phyloP scores from a whole-genome alignment of 495 filamentous ascomycete species.

The Penicillium tannophilum region DNA sequence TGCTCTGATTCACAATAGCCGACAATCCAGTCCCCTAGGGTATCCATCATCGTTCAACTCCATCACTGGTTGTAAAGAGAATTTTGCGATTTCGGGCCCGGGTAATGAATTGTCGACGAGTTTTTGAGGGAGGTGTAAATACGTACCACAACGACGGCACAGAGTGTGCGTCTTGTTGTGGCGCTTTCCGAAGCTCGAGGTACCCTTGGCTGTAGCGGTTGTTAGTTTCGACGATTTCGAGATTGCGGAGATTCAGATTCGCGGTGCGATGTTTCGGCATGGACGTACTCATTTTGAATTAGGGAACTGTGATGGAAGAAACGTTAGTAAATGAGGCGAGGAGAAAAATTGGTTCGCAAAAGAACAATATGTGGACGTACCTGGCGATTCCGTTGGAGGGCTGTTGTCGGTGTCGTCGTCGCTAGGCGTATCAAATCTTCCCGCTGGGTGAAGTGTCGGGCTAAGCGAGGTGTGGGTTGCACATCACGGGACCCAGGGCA shows the following conservation, averaged over 20 bases:
- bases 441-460: constrained; percentile 35
- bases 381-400: constrained; percentile 55
- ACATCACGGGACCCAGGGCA: constrained; percentile 36
- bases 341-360: neutral
- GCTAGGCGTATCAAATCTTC: constrained; percentile 49
- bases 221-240: constrained; percentile 47
- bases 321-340: constrained; percentile 20
- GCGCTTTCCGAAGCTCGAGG: constrained; percentile 95
- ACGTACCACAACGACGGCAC: constrained; percentile 98
- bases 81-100: constrained; percentile 28
- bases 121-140: constrained; percentile 30
- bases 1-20: constrained; percentile 1
- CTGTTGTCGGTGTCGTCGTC: constrained; percentile 56
- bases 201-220: constrained; percentile 77
- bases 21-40: constrained; percentile 11
- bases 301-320: constrained; percentile 44
- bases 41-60: constrained; percentile 20
- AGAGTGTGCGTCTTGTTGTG: constrained; percentile 99
- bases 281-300: constrained; percentile 68
- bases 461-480: constrained; percentile 46
- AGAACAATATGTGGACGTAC: constrained; percentile 35
- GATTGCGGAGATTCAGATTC: constrained; percentile 26
- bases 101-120: constrained; percentile 16
- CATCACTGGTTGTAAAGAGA: constrained; percentile 24
- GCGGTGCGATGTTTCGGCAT: constrained; percentile 30